These are phyloP conservation scores for Pseudomicrostroma phylloplanum DNA, from an alignment of 1,284 basidiomycete species.

Conservation along the genomic window DNA sequence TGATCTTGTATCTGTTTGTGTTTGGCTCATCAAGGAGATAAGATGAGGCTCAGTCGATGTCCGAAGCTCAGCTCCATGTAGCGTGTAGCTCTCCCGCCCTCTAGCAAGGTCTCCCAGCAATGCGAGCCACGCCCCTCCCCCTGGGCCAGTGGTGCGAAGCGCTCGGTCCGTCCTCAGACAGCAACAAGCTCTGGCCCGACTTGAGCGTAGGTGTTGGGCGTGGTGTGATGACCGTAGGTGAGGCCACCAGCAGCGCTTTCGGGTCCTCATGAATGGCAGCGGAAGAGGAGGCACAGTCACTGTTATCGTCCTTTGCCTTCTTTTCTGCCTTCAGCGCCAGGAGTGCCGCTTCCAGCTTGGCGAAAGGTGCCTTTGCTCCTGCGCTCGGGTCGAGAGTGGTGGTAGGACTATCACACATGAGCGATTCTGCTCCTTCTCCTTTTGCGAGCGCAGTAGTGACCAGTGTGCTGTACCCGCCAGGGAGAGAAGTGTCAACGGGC, in stretches of 20 bases:
- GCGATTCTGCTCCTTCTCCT: too few species aligned
- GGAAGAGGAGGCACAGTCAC: too few species aligned
- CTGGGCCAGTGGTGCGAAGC: not conserved
- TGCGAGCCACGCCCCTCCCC: not conserved
- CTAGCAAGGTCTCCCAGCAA: not conserved
- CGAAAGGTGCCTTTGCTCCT: not conserved
- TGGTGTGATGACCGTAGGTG: not conserved
- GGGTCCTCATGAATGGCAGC: not conserved
- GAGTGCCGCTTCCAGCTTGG: not conserved
- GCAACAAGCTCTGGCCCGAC: not conserved
- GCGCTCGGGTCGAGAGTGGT: not conserved
- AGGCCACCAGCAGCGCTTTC: not conserved
- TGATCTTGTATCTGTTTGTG: too few species aligned
- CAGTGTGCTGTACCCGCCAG: not conserved
- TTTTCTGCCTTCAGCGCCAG: not conserved
- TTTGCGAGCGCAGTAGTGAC: not conserved
- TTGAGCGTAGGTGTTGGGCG: not conserved
- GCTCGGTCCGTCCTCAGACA: not conserved
- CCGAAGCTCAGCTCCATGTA: too few species aligned
- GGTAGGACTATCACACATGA: not conserved
- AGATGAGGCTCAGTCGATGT: too few species aligned
- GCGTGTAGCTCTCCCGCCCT: too few species aligned
- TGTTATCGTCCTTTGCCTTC: too few species aligned
- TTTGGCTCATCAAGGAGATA: too few species aligned
- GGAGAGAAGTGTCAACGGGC: not conserved